Base-by-base conservation (phyloP, 371 early-diverging fungal species). In the Rhizopus sp. region DNA sequence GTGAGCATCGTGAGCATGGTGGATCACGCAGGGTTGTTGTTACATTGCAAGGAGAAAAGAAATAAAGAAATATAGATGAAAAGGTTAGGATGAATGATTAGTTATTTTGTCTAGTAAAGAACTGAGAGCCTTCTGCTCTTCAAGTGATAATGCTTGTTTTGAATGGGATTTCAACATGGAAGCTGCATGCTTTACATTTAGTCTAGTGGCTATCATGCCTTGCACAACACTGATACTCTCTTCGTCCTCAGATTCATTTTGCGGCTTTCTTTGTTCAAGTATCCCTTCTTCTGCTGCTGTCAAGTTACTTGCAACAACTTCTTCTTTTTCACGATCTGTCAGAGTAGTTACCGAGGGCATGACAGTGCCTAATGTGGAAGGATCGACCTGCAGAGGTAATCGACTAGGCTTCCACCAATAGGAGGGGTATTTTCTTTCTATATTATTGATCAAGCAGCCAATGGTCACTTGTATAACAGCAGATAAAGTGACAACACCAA, bases 1-100 rank as follows among this genome's bases (percentile, higher is more conserved):
- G 46, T 29, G 46, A 46, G 29, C 46, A 46, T 60, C 79, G 94
- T 37, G 66, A 86, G 50, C 66, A 72, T 37, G 86, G 85, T 31
- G 87, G 88, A 12, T 62, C 76, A 3, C 75, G 93, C 31, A 72
- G 68, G 40, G 57, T 89, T 37, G 86, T 93, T 0, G 83, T 93
- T 7, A 93, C 93, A 3, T 51, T 93, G 7, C 87, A 91, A 57
- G 93, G 93, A 31, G 77, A 85, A 65, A 78, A 60, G 30, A 58
- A 57, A n/a, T 58, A 63, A 52, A 50, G 16, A 48, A 4, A 48
- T 37, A 34, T 3, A 49, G 32, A 37, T 8, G 16, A 50, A 23
- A 13, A 2, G 33, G 8, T 33, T 29, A 16, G n/a, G 51, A 49
- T 35, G 9, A 15, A 31, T 29, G 31, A 29, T 17, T n/a, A 12